Evolutionary conservation across 345 rosid genomes (phyloP), one percentile per base, ranked within the genome.

Genomic region (Melaleuca alternifolia): DNA sequence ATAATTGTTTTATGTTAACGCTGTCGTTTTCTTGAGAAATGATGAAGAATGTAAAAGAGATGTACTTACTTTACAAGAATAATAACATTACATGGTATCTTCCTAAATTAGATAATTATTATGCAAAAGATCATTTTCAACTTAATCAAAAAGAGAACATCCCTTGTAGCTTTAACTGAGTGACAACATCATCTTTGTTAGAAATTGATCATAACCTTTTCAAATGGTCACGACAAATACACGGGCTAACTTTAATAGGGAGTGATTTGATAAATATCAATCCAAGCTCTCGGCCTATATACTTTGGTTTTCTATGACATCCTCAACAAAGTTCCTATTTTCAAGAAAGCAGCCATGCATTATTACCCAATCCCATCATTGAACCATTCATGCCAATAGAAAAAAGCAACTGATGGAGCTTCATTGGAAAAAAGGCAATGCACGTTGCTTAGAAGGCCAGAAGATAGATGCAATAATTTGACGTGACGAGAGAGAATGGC

Each of bases 381-480:
- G 57, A 54, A 54, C 24, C 26, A 54, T 54, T 54, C 57, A 0
- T 54, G 26, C 1, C 41, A 41, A 41, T 41, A 41, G 41, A 54
- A 54, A 1, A 54, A 54, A 21, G 3, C 57, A 0, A 20, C 0
- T 20, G 57, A 8, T 4, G 0, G 57, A 54, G 5, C 57, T 54
- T 7, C 10, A 8, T 0, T 4, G 2, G n/a, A 0, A 21, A 4
- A 8, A 54, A 54, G 18, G 57, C 57, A 3, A 54, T 20, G 11
- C 24, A 2, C 23, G 4, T 53, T 53, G 59, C 0, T 21, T 0
- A 20, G n/a, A 26, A 24, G 21, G 8, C 3, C 0, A 4, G 41
- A 41, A 41, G 41, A 41, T 41, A 9, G 56, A 54, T 54, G 24
- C 56, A 54, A 54, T 54, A 23, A 54, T 54, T 54, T 54, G n/a